Percentiles rank a stretch among this genome's conserved stretches.
These are phyloP conservation scores for Drechmeria coniospora DNA, from an alignment of 2,329 filamentous ascomycete species.

Conservation along the genomic window DNA sequence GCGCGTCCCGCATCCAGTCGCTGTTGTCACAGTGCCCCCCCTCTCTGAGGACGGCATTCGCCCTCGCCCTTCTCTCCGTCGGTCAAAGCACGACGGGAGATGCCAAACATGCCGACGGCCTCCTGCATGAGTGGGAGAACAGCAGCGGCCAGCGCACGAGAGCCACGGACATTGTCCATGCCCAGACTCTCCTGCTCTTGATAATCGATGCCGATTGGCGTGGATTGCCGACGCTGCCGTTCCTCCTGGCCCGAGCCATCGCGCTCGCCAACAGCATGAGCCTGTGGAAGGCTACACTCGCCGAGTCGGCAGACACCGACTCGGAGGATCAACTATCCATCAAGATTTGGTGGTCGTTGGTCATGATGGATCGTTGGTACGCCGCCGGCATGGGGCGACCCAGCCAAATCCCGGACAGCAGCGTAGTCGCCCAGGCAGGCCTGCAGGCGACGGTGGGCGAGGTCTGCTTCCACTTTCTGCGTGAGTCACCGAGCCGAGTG, in stretches of 20 bases:
- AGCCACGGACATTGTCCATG: constrained; percentile 37
- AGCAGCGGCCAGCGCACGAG: constrained; percentile 20
- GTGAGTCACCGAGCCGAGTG: too few relatives aligned
- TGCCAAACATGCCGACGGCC: constrained; percentile 26
- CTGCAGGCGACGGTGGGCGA: constrained; percentile 47
- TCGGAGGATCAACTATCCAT: constrained; percentile 46
- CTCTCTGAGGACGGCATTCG: constrained; percentile 46
- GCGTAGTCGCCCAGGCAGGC: constrained; percentile 41
- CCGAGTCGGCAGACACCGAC: constrained; percentile 35
- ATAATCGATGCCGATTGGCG: constrained; percentile 46
- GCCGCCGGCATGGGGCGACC: constrained; percentile 51
- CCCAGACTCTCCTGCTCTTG: constrained; percentile 52
- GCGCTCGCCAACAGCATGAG: constrained; percentile 50
- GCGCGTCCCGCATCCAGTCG: constrained; percentile 37
- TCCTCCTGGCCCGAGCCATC: constrained; percentile 48
- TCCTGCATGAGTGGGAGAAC: constrained; percentile 38
- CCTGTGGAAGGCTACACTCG: constrained; percentile 30
- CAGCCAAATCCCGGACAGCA: constrained; percentile 45
- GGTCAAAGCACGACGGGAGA: constrained; percentile 23
- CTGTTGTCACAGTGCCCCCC: constrained; percentile 40
- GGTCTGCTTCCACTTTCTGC: constrained; percentile 45
- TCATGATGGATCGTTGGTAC: constrained; percentile 60
- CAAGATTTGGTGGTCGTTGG: constrained; percentile 56
- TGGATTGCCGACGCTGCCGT: constrained; percentile 29
- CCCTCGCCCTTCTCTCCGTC: constrained; percentile 46